Conservation (phyloP, 805 yeast species). For the Starmerella geochares region DNA sequence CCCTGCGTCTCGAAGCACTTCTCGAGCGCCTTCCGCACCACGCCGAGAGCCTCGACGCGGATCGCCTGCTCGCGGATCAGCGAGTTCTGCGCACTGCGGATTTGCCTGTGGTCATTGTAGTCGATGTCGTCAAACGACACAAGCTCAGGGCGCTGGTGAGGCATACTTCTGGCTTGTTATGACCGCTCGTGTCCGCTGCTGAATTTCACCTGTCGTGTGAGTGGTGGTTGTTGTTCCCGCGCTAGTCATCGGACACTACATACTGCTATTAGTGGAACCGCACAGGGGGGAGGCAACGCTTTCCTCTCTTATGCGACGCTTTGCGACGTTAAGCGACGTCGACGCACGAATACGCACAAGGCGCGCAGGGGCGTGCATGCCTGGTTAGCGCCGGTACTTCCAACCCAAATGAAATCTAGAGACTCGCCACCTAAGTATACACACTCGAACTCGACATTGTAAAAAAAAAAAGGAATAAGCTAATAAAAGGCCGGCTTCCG, state of each 20-base stretch:
- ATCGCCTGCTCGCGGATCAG: slow-evolving; percentile 73
- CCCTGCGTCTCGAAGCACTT: slow-evolving; percentile 55
- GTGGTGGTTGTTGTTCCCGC: slow-evolving; percentile 2
- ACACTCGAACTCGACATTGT: too few species aligned
- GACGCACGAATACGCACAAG: too few species aligned
- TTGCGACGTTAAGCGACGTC: too few species aligned
- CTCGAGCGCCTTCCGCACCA: slow-evolving; percentile 63
- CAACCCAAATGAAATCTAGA: too few species aligned
- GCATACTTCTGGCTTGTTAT: slow-evolving; percentile 15
- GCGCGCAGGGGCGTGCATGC: too few species aligned
- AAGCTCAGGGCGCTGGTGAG: slow-evolving; percentile 43
- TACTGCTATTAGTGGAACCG: not conserved
- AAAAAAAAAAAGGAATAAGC: too few species aligned
- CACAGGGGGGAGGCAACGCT: too few species aligned
- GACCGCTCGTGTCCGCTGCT: slow-evolving; percentile 1
- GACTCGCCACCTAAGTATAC: too few species aligned
- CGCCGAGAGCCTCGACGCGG: slow-evolving; percentile 54
- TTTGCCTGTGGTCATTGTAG: slow-evolving; percentile 53
- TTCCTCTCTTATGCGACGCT: too few species aligned
- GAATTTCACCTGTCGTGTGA: slow-evolving; percentile 2
- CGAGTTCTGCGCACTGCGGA: slow-evolving; percentile 65
- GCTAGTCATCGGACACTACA: not conserved
- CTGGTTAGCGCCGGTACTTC: too few species aligned
- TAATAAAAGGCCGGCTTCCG: not conserved
- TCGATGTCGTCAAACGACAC: slow-evolving; percentile 79